Conservation (phyloP, 164 flowering plant genomes). For the Aristolochia fimbriata region DNA sequence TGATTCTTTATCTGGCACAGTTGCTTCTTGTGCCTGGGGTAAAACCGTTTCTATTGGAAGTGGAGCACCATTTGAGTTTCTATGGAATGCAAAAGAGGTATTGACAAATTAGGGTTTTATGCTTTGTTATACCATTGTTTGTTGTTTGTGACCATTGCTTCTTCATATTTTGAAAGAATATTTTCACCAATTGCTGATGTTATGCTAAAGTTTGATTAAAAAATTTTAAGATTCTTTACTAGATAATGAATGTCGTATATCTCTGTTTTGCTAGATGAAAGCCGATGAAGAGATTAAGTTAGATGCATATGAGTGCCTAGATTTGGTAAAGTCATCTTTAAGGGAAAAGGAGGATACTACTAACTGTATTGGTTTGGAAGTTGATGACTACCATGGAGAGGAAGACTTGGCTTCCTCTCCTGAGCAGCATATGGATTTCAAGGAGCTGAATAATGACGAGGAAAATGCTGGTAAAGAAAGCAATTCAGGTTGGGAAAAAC, state of each 20-base stretch:
- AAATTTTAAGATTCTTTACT: neutral
- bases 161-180: neutral
- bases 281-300: slow-evolving; percentile 11
- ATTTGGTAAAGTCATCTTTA: slow-evolving; percentile 37
- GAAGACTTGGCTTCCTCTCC: slow-evolving; percentile 45
- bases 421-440: slow-evolving; percentile 25
- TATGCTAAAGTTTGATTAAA: neutral
- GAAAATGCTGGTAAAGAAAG: slow-evolving; percentile 12
- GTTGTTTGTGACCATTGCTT: neutral
- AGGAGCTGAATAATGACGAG: slow-evolving; percentile 60
- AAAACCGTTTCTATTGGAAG: slow-evolving; percentile 84
- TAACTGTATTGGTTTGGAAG: slow-evolving; percentile 53
- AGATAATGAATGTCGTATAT: too few relatives aligned
- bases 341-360: slow-evolving; percentile 21
- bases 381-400: slow-evolving; percentile 48
- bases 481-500: slow-evolving; percentile 7
- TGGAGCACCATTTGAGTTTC: slow-evolving; percentile 70
- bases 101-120: neutral
- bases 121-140: neutral
- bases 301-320: slow-evolving; percentile 73
- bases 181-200: neutral
- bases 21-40: slow-evolving; percentile 96
- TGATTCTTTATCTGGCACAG: slow-evolving; percentile 69
- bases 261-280: neutral
- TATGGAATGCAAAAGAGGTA: slow-evolving; percentile 70